A percentile compares a stretch with the other conserved stretches of the same genome.
These are phyloP conservation scores for Syncephalastrum sp. DNA, from an alignment of 371 early-diverging fungal genomes.

Conservation along the genomic window DNA sequence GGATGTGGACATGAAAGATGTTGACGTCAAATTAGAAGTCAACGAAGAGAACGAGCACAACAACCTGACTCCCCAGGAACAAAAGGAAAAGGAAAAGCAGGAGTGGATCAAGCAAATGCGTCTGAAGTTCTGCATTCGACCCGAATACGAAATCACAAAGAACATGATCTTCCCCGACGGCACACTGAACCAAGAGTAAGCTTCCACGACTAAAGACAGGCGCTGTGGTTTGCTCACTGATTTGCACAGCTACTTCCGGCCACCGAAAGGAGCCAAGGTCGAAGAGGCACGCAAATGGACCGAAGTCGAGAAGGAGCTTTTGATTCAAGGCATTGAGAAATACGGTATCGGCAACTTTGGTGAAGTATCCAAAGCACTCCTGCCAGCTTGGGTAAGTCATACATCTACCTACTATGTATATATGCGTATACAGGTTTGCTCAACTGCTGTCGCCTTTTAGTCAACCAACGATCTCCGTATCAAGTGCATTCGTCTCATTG, in stretches of 20 bases:
- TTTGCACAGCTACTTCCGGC: constrained; percentile 71
- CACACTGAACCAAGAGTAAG: constrained; percentile 85
- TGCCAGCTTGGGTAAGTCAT: constrained; percentile 77
- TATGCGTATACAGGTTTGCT: background rate
- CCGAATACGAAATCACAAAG: constrained; percentile 78
- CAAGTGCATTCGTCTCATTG: constrained; percentile 82
- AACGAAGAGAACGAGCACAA: background rate
- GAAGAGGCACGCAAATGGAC: constrained; percentile 80
- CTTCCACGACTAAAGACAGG: background rate
- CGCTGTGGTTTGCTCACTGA: background rate
- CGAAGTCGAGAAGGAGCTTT: constrained; percentile 68
- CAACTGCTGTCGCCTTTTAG: constrained; percentile 30
- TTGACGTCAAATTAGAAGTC: background rate
- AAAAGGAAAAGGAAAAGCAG: constrained; percentile 50
- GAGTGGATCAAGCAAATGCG: constrained; percentile 81
- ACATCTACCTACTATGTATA: background rate
- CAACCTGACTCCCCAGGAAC: constrained; percentile 6
- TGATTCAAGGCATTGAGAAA: constrained; percentile 81
- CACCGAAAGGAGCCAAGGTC: constrained; percentile 57
- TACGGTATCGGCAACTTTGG: constrained; percentile 89
- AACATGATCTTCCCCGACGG: constrained; percentile 81
- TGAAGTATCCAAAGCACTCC: constrained; percentile 77
- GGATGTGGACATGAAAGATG: constrained; percentile 5
- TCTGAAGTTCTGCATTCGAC: constrained; percentile 78
- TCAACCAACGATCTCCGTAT: constrained; percentile 81